Base-by-base conservation (phyloP, 1,284 basidiomycete genomes). In the Vanrija sp. region DNA sequence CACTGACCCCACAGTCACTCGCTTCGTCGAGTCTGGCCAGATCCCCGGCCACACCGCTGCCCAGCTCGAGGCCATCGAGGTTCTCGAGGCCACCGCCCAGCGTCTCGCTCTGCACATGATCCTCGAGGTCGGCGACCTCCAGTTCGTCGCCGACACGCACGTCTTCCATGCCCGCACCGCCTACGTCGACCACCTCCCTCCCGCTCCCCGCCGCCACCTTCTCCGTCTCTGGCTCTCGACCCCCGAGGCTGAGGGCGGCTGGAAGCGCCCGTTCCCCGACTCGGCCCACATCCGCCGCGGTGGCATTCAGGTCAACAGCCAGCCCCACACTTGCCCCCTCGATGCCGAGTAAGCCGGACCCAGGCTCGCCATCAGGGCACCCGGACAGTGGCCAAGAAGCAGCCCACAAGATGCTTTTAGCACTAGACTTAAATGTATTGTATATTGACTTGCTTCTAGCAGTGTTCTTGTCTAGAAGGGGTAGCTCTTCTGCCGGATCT, bases 161-260 rank as follows among this genome's bases (percentile, higher is more conserved):
- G 69, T 75, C 46, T 62, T 77, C 55, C 77, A 78, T 52, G 74
- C 76, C 0, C 62, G 77, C 24, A 78, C 77, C 5, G 77, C 73
- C 23, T 78, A 78, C 62, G 69, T 62, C 46, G 77, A 78, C 56
- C 69, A 73, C 45, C 65, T 69, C 3, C 69, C 72, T 0, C 74
- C 75, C 1, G 63, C 62, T 4, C 72, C 72, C 2, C 62, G 75
- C 18, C 61, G 77, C 27, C 77, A 79, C 56, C 67, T 78, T 41
- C 69, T 78, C 56, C 65, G 77, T n/a, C 63, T 78, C 10, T 78
- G 77, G 77, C 61, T 78, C 25, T 66, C 73, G 2, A 75, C 75
- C 1, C 72, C 74, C 8, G 68, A 66, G 31, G 35, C 48, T 15
- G 67, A 77, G 54, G 76, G 76, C 9, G 77, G 76, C 2, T 77